A percentile compares a stretch with the other conserved stretches of the same genome.
These are phyloP conservation scores for Leonotis leonurus DNA, from an alignment of 257 asterid genomes.

Conservation along the genomic window DNA sequence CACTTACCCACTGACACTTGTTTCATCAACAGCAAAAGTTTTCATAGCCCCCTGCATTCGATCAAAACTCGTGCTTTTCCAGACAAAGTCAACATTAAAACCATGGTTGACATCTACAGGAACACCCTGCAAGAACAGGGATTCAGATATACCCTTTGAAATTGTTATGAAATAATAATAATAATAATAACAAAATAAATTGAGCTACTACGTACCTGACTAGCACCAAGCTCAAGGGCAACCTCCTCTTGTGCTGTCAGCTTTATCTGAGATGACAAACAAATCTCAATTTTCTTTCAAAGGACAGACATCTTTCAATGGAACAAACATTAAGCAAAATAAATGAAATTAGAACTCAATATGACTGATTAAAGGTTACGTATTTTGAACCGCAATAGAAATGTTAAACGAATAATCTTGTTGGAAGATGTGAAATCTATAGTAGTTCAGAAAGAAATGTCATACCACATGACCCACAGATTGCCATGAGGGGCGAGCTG, in stretches of 20 bases:
- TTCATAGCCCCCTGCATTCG: conserved; percentile 99
- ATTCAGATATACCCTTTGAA: conserved; percentile 11
- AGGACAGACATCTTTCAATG: background rate
- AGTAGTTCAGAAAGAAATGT: conserved; percentile 13
- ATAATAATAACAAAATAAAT: background rate
- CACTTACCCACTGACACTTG: conserved; percentile 98
- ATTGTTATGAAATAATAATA: background rate
- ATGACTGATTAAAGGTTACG: conserved; percentile 12
- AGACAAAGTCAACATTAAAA: conserved; percentile 90
- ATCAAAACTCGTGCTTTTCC: conserved; percentile 99
- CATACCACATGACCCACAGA: conserved; percentile 99
- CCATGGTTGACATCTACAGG: conserved; percentile 92
- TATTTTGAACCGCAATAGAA: background rate
- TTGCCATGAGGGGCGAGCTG: conserved; percentile 91
- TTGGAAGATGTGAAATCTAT: background rate
- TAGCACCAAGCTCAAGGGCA: conserved; percentile 95
- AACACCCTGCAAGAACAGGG: conserved; percentile 61
- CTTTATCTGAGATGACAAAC: conserved; percentile 55
- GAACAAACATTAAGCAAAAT: background rate
- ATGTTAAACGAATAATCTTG: background rate
- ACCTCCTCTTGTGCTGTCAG: conserved; percentile 98
- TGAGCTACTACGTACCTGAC: conserved; percentile 49
- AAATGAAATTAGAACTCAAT: conserved; percentile 1
- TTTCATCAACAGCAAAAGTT: conserved; percentile 96
- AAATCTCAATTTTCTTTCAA: conserved; percentile 1